Percentiles rank a stretch among this genome's conserved stretches.
Conservation (phyloP, 2,329 filamentous ascomycete genomes). For the Chalaropsis thielavioides region DNA sequence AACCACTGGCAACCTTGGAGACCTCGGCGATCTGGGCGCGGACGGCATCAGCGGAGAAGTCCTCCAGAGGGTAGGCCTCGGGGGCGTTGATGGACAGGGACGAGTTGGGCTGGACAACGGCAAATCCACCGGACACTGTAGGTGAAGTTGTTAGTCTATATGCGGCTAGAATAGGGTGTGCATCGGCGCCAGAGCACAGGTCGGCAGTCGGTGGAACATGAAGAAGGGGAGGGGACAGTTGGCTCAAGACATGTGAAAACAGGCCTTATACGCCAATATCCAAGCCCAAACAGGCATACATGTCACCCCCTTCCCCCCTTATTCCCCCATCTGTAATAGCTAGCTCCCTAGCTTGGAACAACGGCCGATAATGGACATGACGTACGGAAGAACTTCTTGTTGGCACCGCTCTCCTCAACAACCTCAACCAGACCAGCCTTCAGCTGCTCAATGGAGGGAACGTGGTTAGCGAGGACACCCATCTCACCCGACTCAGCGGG, state of each 20-base stretch:
- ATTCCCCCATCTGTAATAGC: too few relatives aligned
- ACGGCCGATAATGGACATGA: slow-evolving; percentile 22
- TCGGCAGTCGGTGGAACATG: too few relatives aligned
- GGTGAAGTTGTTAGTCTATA: neutral
- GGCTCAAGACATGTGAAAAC: too few relatives aligned
- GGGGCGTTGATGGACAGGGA: slow-evolving; percentile 95
- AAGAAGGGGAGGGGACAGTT: too few relatives aligned
- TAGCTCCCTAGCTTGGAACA: too few relatives aligned
- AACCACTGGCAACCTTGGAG: slow-evolving; percentile 82
- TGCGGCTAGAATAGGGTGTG: neutral
- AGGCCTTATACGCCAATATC: too few relatives aligned
- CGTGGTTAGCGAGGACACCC: slow-evolving; percentile 98
- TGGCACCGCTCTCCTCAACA: slow-evolving; percentile 74
- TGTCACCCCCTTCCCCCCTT: too few relatives aligned
- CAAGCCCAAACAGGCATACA: neutral
- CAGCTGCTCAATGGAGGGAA: slow-evolving; percentile 96
- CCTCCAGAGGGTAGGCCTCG: slow-evolving; percentile 85
- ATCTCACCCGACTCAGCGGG: slow-evolving; percentile 96
- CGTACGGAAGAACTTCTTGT: slow-evolving; percentile 98
- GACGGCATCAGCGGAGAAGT: slow-evolving; percentile 88
- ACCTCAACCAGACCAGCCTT: slow-evolving; percentile 93
- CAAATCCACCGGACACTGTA: slow-evolving; percentile 88
- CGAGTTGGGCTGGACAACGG: slow-evolving; percentile 90
- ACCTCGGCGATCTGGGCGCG: slow-evolving; percentile 83
- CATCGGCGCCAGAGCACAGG: neutral